phyloP scores from a whole-genome alignment of 192 early-diverging fungal genomes.

The Chytriomyces confervae region DNA sequence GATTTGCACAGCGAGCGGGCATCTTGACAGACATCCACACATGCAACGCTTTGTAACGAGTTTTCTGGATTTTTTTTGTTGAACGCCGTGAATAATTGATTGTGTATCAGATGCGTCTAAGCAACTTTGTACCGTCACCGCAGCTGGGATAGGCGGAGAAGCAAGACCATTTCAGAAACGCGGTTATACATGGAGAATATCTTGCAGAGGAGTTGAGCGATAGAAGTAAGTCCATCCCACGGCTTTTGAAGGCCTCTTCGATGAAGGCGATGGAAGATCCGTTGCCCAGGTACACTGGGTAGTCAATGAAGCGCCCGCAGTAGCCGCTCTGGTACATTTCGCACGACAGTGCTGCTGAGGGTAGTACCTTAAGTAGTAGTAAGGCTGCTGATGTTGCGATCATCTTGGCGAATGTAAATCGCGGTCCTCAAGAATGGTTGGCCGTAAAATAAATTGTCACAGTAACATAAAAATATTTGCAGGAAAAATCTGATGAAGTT shows the following conservation, averaged over 20 bases:
- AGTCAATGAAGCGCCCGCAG: not conserved
- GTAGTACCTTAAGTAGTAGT: no score
- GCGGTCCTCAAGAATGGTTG: no score
- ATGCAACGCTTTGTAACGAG: not conserved
- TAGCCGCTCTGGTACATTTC: not conserved
- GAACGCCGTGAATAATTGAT: not conserved
- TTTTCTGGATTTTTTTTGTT: not conserved
- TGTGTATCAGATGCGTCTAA: no score
- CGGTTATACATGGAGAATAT: not conserved
- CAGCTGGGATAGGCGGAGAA: not conserved
- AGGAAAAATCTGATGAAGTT: no score
- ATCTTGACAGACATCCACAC: not conserved
- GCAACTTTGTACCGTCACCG: no score
- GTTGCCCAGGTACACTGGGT: not conserved
- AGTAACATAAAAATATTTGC: no score
- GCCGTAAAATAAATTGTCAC: no score
- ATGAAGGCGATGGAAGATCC: not conserved
- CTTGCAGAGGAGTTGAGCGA: not conserved
- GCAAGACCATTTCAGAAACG: slow-evolving; percentile 1
- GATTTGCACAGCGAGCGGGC: not conserved
- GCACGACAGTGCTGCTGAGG: no score
- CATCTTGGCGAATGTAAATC: no score
- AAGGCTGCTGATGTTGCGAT: no score
- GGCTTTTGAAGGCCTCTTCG: not conserved
- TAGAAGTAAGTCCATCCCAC: not conserved